Percentiles rank a stretch among this genome's conserved stretches.
phyloP scores from a whole-genome alignment of 140 eudicot genomes.

The Ambrosia hybrid region DNA sequence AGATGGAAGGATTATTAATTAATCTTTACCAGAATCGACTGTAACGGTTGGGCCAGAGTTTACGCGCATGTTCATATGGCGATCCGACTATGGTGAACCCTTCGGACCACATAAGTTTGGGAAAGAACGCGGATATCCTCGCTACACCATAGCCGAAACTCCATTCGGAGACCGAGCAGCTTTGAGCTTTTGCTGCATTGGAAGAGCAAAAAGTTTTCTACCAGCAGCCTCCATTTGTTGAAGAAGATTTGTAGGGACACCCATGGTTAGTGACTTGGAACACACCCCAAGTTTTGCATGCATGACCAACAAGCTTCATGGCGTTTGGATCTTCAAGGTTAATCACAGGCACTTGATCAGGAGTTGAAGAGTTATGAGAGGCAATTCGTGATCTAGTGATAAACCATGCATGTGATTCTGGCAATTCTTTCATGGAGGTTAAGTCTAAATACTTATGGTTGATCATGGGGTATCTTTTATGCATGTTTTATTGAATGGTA shows the following conservation, averaged over 20 bases:
- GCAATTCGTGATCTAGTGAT: slow-evolving; percentile 23
- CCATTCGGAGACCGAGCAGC: slow-evolving; percentile 69
- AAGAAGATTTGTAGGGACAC: slow-evolving; percentile 41
- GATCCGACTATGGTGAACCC: slow-evolving; percentile 86
- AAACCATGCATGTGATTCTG: slow-evolving; percentile 84
- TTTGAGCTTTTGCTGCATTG: slow-evolving; percentile 65
- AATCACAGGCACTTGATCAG: slow-evolving; percentile 47
- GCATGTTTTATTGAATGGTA: slow-evolving; percentile 32
- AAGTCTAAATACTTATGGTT: slow-evolving; percentile 55
- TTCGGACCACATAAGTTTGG: slow-evolving; percentile 88
- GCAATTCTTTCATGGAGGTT: slow-evolving; percentile 58
- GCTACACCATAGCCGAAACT: slow-evolving; percentile 76
- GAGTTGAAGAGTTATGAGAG: slow-evolving; percentile 1
- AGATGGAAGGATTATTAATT: neutral
- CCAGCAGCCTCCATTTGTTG: slow-evolving; percentile 48
- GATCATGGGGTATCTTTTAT: slow-evolving; percentile 40
- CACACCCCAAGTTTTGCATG: slow-evolving; percentile 91
- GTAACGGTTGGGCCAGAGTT: slow-evolving; percentile 76
- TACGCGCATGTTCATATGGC: slow-evolving; percentile 69
- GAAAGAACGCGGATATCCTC: slow-evolving; percentile 71
- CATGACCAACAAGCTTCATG: slow-evolving; percentile 57
- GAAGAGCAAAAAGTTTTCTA: slow-evolving; percentile 59
- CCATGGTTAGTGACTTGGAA: slow-evolving; percentile 74
- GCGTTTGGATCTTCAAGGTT: slow-evolving; percentile 54
- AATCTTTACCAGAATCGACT: slow-evolving; percentile 57